phyloP scores from a whole-genome alignment of 2,329 filamentous ascomycete genomes.

The Cladophialophora immunda region DNA sequence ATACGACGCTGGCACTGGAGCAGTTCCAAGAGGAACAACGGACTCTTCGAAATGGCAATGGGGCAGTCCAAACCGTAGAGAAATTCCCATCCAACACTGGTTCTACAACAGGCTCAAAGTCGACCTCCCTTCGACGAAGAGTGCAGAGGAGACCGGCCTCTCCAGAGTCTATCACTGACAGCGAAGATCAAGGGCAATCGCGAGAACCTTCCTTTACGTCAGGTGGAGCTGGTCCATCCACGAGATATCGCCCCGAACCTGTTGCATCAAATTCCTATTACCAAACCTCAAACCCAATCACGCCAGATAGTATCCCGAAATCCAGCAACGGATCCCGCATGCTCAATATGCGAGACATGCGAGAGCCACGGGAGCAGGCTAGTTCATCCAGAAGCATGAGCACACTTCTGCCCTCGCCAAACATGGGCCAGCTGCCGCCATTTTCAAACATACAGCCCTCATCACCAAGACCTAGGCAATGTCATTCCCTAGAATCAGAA shows the following conservation, averaged over 20 bases:
- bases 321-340: conserved; percentile 12
- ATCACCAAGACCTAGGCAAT: conserved; percentile 24
- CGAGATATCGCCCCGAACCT: not conserved
- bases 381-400: conserved; percentile 15
- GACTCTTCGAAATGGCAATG: conserved; percentile 34
- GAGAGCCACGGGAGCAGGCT: conserved; percentile 1
- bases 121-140: conserved; percentile 16
- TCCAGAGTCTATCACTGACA: conserved; percentile 40
- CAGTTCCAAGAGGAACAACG: conserved; percentile 42
- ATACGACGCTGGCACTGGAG: conserved; percentile 61
- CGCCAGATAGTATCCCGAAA: conserved; percentile 36
- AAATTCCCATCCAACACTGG: conserved; percentile 26
- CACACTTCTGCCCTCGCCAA: conserved; percentile 36
- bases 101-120: conserved; percentile 13
- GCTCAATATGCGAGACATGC: conserved; percentile 16
- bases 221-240: conserved; percentile 9
- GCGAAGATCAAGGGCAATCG: conserved; percentile 27
- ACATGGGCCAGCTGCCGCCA: conserved; percentile 30
- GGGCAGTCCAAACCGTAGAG: conserved; percentile 36
- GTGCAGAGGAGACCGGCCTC: conserved; percentile 37
- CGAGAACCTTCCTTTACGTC: conserved; percentile 5
- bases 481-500: conserved; percentile 12
- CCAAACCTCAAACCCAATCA: conserved; percentile 40
- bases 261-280: conserved; percentile 30
- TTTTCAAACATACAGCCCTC: conserved; percentile 23